Evolutionary conservation across 2,329 filamentous ascomycete genomes (phyloP).

Genomic region (Bimuria novae-zelandiae): DNA sequence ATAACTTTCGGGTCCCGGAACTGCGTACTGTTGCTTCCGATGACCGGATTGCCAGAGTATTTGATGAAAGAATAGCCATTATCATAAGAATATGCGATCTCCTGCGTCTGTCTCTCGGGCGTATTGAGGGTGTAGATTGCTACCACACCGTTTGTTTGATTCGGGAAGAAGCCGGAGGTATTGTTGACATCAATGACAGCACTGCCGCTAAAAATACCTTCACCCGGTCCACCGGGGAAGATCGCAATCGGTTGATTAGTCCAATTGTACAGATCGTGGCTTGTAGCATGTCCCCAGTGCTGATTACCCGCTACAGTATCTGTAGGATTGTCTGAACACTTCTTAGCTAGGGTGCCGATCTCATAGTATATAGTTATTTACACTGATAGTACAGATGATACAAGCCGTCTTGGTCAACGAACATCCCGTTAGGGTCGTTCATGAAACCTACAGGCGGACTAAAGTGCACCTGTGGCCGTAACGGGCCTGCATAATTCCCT

Average conservation of each 20-base stretch:
- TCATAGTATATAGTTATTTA: conserved; percentile 16
- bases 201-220: conserved; percentile 60
- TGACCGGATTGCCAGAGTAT: conserved; percentile 65
- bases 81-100: conserved; percentile 65
- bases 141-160: conserved; percentile 65
- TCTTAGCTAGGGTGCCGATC: background rate
- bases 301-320: conserved; percentile 60
- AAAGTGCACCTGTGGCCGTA: conserved; percentile 61
- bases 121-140: conserved; percentile 61
- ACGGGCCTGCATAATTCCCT: conserved; percentile 47
- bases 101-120: conserved; percentile 57
- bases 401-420: conserved; percentile 59
- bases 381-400: conserved; percentile 72
- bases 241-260: conserved; percentile 67
- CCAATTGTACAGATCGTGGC: conserved; percentile 66
- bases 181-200: conserved; percentile 66
- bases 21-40: conserved; percentile 58
- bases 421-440: conserved; percentile 70
- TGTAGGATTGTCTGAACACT: conserved; percentile 54
- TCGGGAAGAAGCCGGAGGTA: conserved; percentile 67
- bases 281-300: conserved; percentile 71
- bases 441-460: conserved; percentile 56
- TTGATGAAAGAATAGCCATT: conserved; percentile 65
- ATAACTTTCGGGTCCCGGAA: conserved; percentile 71
- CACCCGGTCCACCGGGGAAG: conserved; percentile 59